Evolutionary conservation across 1,284 basidiomycete genomes (phyloP), one percentile per base, ranked within the genome.

Genomic region (Irpex lacteus): DNA sequence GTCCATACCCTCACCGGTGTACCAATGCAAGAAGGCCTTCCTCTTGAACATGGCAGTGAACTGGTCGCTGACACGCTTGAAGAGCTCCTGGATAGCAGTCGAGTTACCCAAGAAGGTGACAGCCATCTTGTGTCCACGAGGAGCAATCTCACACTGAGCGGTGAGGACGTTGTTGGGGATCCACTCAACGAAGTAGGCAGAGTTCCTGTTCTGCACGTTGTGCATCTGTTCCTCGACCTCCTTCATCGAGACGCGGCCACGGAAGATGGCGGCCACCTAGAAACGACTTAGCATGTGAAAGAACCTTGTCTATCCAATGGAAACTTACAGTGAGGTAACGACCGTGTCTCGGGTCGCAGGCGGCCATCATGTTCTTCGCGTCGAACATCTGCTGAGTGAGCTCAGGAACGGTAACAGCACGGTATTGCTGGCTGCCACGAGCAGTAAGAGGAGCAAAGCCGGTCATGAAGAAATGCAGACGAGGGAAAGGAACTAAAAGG

Each of bases 401-500:
- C 81, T 98, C 96, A 37, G 96, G 94, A 53, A 98, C 96, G 63
- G 94, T 93, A 73, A 98, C 95, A 40, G 95, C 95, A 69, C 96
- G 93, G 85, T 95, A 97, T 74, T 95, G 92, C 73, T 94, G 91
- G 76, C 93, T 96, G 67, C 94, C 94, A 52, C 95, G 90, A 38
- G 96, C 94, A 65, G 96, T 98, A 65, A 98, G 81, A 47, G 96
- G 96, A 66, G 97, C 96, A 72, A 95, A 98, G 69, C 96, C 96
- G 70, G 95, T 95, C 90, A 98, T 94, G 88, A 98, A 98, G 89
- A 98, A 98, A 81, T 98, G 97, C 54, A 98, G 91, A 90, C 96
- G 95, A 66, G 95, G 95, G 94, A 98, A 97, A 56, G 96, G 95
- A 78, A 96, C 91, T 93, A 60, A 5, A 60, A 55, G 0, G 3